These are phyloP conservation scores for Selaginella moellendorffii DNA, from an alignment of 75 land plant genomes.

Conservation along the genomic window DNA sequence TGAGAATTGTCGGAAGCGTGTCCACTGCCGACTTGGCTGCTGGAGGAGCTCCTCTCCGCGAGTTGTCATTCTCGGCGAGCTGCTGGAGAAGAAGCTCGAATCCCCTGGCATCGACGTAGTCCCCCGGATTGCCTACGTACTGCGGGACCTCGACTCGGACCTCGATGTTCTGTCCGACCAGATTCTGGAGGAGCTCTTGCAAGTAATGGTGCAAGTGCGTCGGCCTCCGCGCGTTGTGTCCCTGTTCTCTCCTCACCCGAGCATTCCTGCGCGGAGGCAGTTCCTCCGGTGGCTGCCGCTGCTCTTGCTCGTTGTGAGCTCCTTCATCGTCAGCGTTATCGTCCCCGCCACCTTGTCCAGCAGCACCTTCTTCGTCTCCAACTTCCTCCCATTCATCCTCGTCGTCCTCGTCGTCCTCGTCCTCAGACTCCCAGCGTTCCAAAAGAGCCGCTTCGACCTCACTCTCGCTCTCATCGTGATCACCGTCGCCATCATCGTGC, in stretches of 20 bases:
- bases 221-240: too few relatives aligned
- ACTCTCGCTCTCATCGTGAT: slow-evolving; percentile 32
- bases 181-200: slow-evolving; percentile 17
- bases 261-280: slow-evolving; percentile 8
- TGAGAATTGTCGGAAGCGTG: slow-evolving; percentile 25
- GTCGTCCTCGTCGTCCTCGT: slow-evolving; percentile 28
- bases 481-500: slow-evolving; percentile 23
- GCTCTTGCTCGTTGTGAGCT: background rate
- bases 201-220: slow-evolving; percentile 10
- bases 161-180: slow-evolving; percentile 16
- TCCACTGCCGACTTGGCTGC: slow-evolving; percentile 40
- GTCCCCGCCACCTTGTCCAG: background rate
- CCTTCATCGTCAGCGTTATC: slow-evolving; percentile 12
- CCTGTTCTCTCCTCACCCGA: slow-evolving; percentile 10
- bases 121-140: slow-evolving; percentile 34
- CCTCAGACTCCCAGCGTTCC: slow-evolving; percentile 38
- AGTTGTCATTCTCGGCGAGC: slow-evolving; percentile 34
- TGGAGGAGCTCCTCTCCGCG: slow-evolving; percentile 67
- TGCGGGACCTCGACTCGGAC: slow-evolving; percentile 20
- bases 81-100: slow-evolving; percentile 39
- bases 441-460: slow-evolving; percentile 48
- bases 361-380: slow-evolving; percentile 17
- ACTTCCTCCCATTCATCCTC: slow-evolving; percentile 54
- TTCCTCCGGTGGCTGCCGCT: slow-evolving; percentile 6
- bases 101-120: slow-evolving; percentile 36